Base-by-base conservation (phyloP, 441 rosid species). In the Jatropha podagrica region DNA sequence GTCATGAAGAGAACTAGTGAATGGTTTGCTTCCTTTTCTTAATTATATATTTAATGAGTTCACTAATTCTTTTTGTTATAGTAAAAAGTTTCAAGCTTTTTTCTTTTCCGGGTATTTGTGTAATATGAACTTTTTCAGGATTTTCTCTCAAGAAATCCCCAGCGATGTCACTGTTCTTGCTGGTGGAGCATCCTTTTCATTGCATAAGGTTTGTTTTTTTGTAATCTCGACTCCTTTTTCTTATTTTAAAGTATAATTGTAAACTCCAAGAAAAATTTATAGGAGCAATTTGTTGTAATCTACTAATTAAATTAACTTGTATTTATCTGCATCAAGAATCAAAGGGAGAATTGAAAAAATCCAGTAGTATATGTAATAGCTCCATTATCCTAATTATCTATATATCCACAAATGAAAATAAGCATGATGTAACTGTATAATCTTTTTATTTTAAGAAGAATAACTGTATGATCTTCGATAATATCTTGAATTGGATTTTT, bases 1-100 rank as follows among this genome's bases (percentile, higher is more conserved):
- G 97, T 88, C 73, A 93, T 93, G 99, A 92, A 91, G 86, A 88
- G 99, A 89, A 95, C 99, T 74, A 93, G 91, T 79, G 97, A 91
- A 82, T 95, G 99, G 99, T 91, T 79, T 56, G 69, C 37, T 68
- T 72, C 61, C 44, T 26, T 77, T 51, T 14, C 26, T 17, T 32
- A 1, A 46, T 41, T 54, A 26, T 41, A 32, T 48, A 52, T 23
- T 23, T 23, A 23, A 23, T 23, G 23, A 23, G 23, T 23, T 11
- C 6, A 15, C 5, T 9, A 1, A 15, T 6, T 40, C 70, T 51
- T 46, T 11, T 65, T 23, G 48, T 44, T 44, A 44, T 14, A 1
- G 26, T 40, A 5, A 18, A 17, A 56, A 32, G 56, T n/a, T 17
- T 65, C 54, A 44, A 68, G 44, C 74, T 48, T 38, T 48, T 26